Conservation (phyloP, 78 protist species). For the Dictyostelium citrinum region DNA sequence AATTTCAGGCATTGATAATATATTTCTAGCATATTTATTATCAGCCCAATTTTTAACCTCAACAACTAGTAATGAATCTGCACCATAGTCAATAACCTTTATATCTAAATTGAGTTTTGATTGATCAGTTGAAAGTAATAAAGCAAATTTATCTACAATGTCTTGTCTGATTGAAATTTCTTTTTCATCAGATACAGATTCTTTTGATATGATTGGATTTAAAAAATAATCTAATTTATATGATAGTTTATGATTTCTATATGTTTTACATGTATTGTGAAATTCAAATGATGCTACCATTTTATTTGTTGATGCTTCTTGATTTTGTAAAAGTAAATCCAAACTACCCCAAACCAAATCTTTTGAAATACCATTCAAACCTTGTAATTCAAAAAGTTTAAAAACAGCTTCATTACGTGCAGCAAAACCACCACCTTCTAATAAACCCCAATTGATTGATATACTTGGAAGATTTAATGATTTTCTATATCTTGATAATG, state of each 20-base stretch:
- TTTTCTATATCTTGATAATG: conserved; percentile 56
- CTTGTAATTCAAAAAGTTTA: background rate
- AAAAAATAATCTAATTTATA: background rate
- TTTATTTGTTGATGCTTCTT: background rate
- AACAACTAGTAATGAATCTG: conserved; percentile 20
- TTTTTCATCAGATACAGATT: background rate
- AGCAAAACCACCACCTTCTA: conserved; percentile 10
- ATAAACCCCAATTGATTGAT: conserved; percentile 64
- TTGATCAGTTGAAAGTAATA: background rate
- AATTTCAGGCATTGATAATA: conserved; percentile 11
- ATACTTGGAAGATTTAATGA: conserved; percentile 16
- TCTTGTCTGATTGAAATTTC: background rate
- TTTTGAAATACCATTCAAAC: background rate
- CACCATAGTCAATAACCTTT: conserved; percentile 11
- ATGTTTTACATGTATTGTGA: background rate
- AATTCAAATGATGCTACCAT: background rate
- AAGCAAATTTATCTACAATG: background rate
- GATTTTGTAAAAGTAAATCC: background rate
- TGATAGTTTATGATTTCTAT: background rate
- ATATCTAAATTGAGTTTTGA: background rate
- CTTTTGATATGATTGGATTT: background rate
- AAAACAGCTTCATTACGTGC: background rate
- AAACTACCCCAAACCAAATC: background rate
- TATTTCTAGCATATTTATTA: background rate
- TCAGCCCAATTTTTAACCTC: conserved; percentile 41